These are phyloP conservation scores for Hyparrhenia diplandra DNA, from an alignment of 176 grass and related monocot species.

Conservation along the genomic window DNA sequence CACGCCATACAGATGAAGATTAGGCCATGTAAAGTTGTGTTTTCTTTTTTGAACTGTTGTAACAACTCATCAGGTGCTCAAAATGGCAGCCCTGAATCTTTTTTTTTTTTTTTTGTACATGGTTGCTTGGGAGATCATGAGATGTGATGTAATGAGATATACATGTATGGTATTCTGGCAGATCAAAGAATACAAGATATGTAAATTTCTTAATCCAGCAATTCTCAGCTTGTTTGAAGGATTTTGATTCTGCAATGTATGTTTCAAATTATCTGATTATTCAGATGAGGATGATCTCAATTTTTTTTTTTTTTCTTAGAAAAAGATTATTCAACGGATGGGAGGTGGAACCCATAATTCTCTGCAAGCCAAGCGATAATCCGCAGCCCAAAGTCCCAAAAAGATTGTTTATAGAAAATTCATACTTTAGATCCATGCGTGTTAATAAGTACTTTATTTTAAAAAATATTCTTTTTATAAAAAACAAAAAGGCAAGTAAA, in stretches of 20 bases:
- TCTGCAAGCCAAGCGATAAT: too few species aligned
- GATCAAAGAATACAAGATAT: neutral
- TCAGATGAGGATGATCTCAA: neutral
- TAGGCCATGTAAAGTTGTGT: conserved; percentile 11
- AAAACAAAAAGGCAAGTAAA: neutral
- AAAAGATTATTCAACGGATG: neutral
- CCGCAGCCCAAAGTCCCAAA: too few species aligned
- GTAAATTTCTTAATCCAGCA: neutral
- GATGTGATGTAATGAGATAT: neutral
- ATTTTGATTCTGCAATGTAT: neutral
- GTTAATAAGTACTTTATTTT: too few species aligned
- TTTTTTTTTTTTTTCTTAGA: neutral
- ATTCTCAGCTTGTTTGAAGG: neutral
- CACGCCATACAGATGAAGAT: too few species aligned
- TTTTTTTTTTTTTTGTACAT: conserved; percentile 8
- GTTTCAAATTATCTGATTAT: neutral
- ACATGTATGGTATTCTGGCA: conserved; percentile 8
- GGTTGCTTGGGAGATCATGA: neutral
- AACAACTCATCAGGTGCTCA: conserved; percentile 27
- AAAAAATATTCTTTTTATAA: too few species aligned
- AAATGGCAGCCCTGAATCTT: conserved; percentile 29
- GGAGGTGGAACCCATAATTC: neutral
- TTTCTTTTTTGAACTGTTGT: conserved; percentile 27
- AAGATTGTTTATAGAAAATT: too few species aligned
- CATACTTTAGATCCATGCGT: too few species aligned